Conservation (phyloP, 495 filamentous ascomycete genomes). For the Penicillium subrubescens region DNA sequence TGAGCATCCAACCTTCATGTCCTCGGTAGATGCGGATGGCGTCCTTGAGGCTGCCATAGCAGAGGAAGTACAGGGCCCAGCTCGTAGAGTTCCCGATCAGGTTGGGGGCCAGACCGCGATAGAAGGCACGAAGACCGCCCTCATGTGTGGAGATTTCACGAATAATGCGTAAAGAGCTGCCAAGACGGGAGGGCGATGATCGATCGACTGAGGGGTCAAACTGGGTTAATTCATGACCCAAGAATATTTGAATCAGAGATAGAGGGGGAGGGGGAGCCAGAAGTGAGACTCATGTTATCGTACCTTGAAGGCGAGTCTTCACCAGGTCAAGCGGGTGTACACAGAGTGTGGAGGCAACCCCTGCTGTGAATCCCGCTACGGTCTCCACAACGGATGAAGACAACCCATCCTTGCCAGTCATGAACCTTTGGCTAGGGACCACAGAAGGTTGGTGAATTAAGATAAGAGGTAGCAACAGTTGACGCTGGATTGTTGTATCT, state of each 20-base stretch:
- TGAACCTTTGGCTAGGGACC: constrained; percentile 30
- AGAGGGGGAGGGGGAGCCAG: constrained; percentile 6
- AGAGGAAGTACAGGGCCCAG: constrained; percentile 91
- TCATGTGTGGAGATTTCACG: constrained; percentile 58
- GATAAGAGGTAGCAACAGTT: background rate
- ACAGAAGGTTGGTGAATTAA: background rate
- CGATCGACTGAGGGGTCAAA: constrained; percentile 41
- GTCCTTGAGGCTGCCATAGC: constrained; percentile 63
- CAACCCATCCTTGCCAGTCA: constrained; percentile 54
- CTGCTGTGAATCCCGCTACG: constrained; percentile 87
- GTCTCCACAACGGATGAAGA: constrained; percentile 83
- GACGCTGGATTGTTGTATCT: background rate
- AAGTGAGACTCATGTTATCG: background rate
- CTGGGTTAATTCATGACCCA: background rate
- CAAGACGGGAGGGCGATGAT: constrained; percentile 43
- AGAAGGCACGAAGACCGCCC: constrained; percentile 67
- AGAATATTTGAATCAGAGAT: background rate
- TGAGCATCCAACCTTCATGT: constrained; percentile 39
- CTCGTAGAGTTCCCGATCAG: constrained; percentile 85
- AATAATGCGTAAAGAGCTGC: constrained; percentile 57
- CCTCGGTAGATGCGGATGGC: constrained; percentile 31
- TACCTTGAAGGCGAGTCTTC: constrained; percentile 93
- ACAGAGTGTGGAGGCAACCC: constrained; percentile 75
- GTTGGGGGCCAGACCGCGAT: constrained; percentile 88
- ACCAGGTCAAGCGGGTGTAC: constrained; percentile 82